Conservation (phyloP, 225 moss, liverwort and hornwort genomes). For the Marchantia polymorpha region DNA sequence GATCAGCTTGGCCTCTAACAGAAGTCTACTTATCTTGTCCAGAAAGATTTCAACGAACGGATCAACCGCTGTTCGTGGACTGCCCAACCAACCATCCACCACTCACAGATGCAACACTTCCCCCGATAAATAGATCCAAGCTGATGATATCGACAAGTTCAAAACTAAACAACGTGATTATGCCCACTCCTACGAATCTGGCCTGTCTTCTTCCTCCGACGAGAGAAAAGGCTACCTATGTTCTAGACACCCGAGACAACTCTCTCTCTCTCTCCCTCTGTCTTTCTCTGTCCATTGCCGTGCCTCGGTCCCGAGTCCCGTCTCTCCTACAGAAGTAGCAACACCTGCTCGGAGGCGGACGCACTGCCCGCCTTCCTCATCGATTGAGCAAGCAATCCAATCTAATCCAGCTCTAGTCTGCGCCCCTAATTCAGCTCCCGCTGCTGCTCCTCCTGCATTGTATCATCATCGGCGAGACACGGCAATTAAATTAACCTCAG, state of each 20-base stretch:
- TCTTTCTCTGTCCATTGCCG: slow-evolving; percentile 13
- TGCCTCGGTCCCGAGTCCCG: not conserved
- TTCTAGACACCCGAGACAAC: not conserved
- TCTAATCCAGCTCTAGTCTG: not conserved
- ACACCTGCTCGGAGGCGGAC: not conserved
- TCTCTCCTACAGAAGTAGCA: not conserved
- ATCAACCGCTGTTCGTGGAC: not conserved
- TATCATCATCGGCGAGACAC: no score
- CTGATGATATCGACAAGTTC: slow-evolving; percentile 1
- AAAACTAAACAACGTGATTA: not conserved
- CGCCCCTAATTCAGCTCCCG: not conserved
- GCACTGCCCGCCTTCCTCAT: not conserved
- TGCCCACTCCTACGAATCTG: not conserved
- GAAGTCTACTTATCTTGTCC: not conserved
- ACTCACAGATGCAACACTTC: not conserved
- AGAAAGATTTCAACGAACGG: not conserved
- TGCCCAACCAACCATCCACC: not conserved
- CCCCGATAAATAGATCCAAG: not conserved
- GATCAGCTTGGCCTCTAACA: not conserved
- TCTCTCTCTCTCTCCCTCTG: no score
- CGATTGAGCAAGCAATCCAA: no score
- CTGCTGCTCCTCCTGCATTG: no score
- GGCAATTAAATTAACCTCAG: no score
- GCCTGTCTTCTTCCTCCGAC: not conserved
- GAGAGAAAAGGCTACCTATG: not conserved